Percentiles rank a stretch among this genome's conserved stretches.
phyloP scores from a whole-genome alignment of 2,329 filamentous ascomycete genomes.

The Cladosporium sp. region DNA sequence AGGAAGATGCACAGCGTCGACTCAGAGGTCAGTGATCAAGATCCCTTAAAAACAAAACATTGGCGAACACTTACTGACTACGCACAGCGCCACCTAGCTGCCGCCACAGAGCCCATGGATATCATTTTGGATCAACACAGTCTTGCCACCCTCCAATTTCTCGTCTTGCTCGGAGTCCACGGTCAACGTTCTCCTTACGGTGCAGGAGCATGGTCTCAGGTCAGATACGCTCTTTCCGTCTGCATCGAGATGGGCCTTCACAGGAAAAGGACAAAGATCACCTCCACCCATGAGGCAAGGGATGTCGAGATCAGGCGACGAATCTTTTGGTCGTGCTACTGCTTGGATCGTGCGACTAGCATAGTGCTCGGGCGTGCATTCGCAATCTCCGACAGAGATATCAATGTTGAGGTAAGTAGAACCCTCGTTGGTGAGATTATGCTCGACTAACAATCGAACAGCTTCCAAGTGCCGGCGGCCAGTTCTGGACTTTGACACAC shows the following conservation, averaged over 20 bases:
- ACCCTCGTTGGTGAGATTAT: too few species aligned
- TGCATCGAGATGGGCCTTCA: constrained; percentile 34
- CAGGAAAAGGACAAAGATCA: constrained; percentile 13
- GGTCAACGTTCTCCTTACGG: constrained; percentile 34
- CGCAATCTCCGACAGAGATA: constrained; percentile 31
- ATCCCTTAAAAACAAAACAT: background rate
- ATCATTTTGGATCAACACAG: constrained; percentile 30
- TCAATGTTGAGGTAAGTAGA: constrained; percentile 12
- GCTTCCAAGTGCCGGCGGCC: constrained; percentile 8
- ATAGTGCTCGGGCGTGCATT: constrained; percentile 34
- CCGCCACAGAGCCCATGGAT: constrained; percentile 30
- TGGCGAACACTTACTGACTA: constrained; percentile 9
- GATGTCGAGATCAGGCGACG: constrained; percentile 18
- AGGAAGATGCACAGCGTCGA: constrained; percentile 6
- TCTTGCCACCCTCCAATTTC: constrained; percentile 30
- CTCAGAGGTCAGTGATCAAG: background rate
- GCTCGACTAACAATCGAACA: background rate
- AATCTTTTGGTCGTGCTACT: constrained; percentile 35
- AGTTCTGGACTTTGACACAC: constrained; percentile 11
- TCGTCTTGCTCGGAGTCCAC: constrained; percentile 33
- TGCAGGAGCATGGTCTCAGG: constrained; percentile 34
- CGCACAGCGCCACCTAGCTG: constrained; percentile 29
- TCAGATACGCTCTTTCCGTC: constrained; percentile 30
- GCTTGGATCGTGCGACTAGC: constrained; percentile 33
- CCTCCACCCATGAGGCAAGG: background rate